These are phyloP conservation scores for Aspergillus homomorphus DNA, from an alignment of 495 filamentous ascomycete species.

Conservation along the genomic window DNA sequence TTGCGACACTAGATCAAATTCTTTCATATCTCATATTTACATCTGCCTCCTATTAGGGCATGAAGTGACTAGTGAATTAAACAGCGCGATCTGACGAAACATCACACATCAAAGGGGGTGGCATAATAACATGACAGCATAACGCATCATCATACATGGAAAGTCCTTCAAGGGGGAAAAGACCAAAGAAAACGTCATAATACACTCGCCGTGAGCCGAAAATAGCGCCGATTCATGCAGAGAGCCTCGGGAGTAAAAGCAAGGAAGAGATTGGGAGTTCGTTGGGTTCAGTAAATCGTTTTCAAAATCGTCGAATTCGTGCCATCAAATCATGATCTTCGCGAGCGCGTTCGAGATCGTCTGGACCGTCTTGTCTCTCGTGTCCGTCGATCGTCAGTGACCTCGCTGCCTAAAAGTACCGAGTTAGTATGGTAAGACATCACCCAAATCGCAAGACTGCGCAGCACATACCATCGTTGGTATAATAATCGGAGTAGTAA, in stretches of 20 bases:
- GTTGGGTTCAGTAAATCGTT: slow-evolving; percentile 8
- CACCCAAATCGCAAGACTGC: neutral
- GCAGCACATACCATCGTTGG: slow-evolving; percentile 41
- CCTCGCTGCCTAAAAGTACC: slow-evolving; percentile 42
- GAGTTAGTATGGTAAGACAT: slow-evolving; percentile 9
- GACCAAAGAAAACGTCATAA: slow-evolving; percentile 8
- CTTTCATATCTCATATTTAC: slow-evolving; percentile 31
- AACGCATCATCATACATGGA: slow-evolving; percentile 37
- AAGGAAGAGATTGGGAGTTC: slow-evolving; percentile 4
- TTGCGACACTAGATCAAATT: slow-evolving; percentile 1
- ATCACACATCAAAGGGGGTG: slow-evolving; percentile 7
- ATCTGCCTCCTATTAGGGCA: slow-evolving; percentile 13
- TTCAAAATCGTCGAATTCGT: neutral
- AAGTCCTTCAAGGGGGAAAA: slow-evolving; percentile 5
- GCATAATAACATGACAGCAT: slow-evolving; percentile 20
- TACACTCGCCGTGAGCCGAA: slow-evolving; percentile 11
- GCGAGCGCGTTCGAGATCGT: slow-evolving; percentile 36
- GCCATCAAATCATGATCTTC: slow-evolving; percentile 24
- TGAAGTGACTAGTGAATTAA: neutral
- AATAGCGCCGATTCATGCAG: slow-evolving; percentile 32
- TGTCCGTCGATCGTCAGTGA: slow-evolving; percentile 46
- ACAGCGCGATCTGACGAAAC: slow-evolving; percentile 3
- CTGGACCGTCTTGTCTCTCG: slow-evolving; percentile 44
- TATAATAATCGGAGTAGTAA: slow-evolving; percentile 44
- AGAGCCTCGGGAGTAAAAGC: slow-evolving; percentile 5